Conservation (phyloP, 2,329 filamentous ascomycete species). For the Didymella glomerata region DNA sequence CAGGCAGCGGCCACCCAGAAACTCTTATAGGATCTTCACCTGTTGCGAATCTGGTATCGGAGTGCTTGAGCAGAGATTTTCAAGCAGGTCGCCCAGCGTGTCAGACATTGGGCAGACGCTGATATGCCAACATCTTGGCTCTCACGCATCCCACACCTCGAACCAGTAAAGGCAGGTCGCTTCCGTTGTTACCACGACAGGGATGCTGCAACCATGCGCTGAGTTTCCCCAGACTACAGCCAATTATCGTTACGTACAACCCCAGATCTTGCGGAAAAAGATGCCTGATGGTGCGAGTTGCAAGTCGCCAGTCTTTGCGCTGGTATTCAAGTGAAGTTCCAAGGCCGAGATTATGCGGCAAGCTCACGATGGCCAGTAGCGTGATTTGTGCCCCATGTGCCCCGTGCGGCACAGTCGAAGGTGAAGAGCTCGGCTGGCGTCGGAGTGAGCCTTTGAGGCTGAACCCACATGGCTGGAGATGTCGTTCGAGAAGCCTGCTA, state of each 20-base stretch:
- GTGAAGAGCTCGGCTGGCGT: slow-evolving; percentile 12
- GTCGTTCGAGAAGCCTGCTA: slow-evolving; percentile 17
- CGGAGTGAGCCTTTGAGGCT: slow-evolving; percentile 13
- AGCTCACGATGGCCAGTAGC: slow-evolving; percentile 1
- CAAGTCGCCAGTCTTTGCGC: slow-evolving; percentile 3
- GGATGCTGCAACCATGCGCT: slow-evolving; percentile 2
- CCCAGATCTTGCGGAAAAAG: slow-evolving; percentile 15
- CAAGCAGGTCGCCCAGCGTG: slow-evolving; percentile 11
- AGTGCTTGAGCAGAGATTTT: slow-evolving; percentile 19
- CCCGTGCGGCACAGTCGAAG: not conserved
- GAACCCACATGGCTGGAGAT: slow-evolving; percentile 16
- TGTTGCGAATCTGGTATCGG: not conserved
- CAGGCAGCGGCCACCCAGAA: slow-evolving; percentile 8
- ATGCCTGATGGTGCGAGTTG: slow-evolving; percentile 2
- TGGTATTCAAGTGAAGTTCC: not conserved
- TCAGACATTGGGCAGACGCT: slow-evolving; percentile 19
- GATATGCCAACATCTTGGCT: slow-evolving; percentile 24
- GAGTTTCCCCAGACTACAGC: slow-evolving; percentile 22
- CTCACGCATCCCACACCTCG: slow-evolving; percentile 13
- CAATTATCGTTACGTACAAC: slow-evolving; percentile 37
- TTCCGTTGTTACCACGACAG: slow-evolving; percentile 9
- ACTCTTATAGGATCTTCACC: slow-evolving; percentile 16
- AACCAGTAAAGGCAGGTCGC: slow-evolving; percentile 21
- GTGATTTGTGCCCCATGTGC: not conserved
- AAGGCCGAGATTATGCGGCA: slow-evolving; percentile 20